Evolutionary conservation across 2,329 filamentous ascomycete genomes (phyloP), one percentile per base, ranked within the genome.

Genomic region (Fusarium nurragi): DNA sequence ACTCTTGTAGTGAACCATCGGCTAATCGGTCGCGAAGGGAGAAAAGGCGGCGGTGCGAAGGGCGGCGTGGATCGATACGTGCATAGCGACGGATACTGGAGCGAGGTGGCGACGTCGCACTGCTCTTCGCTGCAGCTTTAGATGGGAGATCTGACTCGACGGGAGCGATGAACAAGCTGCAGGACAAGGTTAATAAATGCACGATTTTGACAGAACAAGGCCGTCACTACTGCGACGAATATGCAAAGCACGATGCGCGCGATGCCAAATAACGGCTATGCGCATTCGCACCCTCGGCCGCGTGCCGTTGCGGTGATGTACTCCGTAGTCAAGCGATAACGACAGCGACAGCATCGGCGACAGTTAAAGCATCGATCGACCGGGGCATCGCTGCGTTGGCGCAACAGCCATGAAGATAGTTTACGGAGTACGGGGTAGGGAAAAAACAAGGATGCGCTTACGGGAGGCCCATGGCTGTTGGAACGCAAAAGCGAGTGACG

Each of bases 111-210:
- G 76, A 76, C 7, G 72, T 63, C 18, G 67, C 54, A 38, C 65
- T 47, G 47, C 37, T 59, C 56, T 76, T 80, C 34, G 69, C 66
- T 23, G 75, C 62, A 30, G 75, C 50, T 63, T 80, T 80, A 43
- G 73, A 66, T 14, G 74, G 68, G 40, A 81, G 52, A 60, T 82
- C 79, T 44, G 80, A 80, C 65, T 81, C 78, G 64, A 81, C 77
- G 30, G 79, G 80, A 34, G 80, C 79, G 50, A 82, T 70, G 63
- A 82, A 84, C 28, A 83, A 73, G 63, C 82, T 84, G 61, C 54
- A 49, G 40, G 38, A 32, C 51, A 53, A 30, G 47, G 52, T 60
- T 44, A 55, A 56, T 68, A 53, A 72, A 65, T 50, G 41, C 40
- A 59, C 37, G 36, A 26, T 40, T 25, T 54, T 34, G 30, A 30